Evolutionary conservation across 2,329 filamentous ascomycete species (phyloP), one percentile per base, ranked within the genome.

Genomic region (Pyrenochaeta sp.): DNA sequence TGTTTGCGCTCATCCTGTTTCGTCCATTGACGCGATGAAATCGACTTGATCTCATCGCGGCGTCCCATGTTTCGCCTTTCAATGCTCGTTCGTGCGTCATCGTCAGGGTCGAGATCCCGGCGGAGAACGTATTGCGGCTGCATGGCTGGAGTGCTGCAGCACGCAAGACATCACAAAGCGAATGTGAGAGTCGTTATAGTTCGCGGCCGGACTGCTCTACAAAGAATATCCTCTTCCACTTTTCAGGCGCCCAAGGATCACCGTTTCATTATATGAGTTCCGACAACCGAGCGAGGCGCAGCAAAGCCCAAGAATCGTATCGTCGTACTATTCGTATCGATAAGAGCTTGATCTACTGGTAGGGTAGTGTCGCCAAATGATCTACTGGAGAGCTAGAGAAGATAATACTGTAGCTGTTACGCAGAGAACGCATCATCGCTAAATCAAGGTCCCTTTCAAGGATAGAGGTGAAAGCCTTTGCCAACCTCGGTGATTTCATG

Each of bases 211-310:
- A 24, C n/a, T 19, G n/a, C 28, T n/a, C 30, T 40, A 9, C n/a
- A 40, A 30, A 30, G 19, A 49, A 15, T 27, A 36, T 22, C 44
- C 25, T 47, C 32, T 44, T 47, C 15, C 22, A 42, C 39, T 24
- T 39, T 28, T 62, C 34, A 62, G 60, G 60, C 60, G 54, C 27
- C 39, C 56, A 36, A 58, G 19, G 52, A 54, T 53, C 51, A 25
- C 10, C 36, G 39, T 39, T 57, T 28, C n/a, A 59, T 30, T 39
- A 59, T 37, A 28, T 22, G 36, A 54, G 45, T 34, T 24, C 40
- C 13, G 52, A 27, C n/a, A 27, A 58, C 63, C 58, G 64, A 66
- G 64, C 25, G 55, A 51, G 64, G 64, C 64, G 64, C 59, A 66
- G 64, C 49, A 36, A 19, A 24, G 32, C 36, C 42, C 10, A 27